Evolutionary conservation across 306 rosid genomes (phyloP).

Genomic region (Glycyrrhiza uralensis): DNA sequence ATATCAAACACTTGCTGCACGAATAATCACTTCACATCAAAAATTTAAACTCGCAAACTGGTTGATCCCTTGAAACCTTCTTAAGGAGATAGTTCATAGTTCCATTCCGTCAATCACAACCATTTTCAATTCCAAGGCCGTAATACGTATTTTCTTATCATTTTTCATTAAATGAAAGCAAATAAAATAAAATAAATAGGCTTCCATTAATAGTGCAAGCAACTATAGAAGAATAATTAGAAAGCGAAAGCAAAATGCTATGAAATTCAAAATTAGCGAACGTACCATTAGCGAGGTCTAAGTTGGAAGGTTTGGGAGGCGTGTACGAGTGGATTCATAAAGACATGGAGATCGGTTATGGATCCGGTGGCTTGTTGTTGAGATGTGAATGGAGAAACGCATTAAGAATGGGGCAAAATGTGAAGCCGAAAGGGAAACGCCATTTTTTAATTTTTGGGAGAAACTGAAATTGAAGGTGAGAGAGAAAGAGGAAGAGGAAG

Average conservation of each 20-base stretch:
- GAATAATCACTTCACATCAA: neutral
- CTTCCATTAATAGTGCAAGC: neutral
- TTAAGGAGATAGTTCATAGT: neutral
- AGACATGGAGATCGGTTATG: slow-evolving; percentile 25
- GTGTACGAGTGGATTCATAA: slow-evolving; percentile 31
- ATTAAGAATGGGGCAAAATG: neutral
- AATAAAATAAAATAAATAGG: neutral
- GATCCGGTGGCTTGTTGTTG: slow-evolving; percentile 1
- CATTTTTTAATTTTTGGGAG: neutral
- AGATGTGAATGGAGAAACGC: neutral
- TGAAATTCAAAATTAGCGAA: slow-evolving; percentile 13
- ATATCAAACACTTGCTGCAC: neutral
- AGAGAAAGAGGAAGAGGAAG: neutral
- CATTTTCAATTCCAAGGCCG: neutral
- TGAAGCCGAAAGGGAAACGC: neutral
- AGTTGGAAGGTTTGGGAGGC: slow-evolving; percentile 26
- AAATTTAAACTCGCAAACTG: neutral
- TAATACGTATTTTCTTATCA: neutral
- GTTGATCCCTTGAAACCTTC: neutral
- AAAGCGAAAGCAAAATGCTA: neutral
- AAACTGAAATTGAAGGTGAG: slow-evolving; percentile 16
- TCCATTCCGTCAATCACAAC: neutral
- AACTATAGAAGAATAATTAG: neutral
- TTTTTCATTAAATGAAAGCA: too few species aligned
- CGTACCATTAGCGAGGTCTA: slow-evolving; percentile 53